Evolutionary conservation across 2,329 filamentous ascomycete species (phyloP).

Genomic region (Scopulariopsis brevicaulis): DNA sequence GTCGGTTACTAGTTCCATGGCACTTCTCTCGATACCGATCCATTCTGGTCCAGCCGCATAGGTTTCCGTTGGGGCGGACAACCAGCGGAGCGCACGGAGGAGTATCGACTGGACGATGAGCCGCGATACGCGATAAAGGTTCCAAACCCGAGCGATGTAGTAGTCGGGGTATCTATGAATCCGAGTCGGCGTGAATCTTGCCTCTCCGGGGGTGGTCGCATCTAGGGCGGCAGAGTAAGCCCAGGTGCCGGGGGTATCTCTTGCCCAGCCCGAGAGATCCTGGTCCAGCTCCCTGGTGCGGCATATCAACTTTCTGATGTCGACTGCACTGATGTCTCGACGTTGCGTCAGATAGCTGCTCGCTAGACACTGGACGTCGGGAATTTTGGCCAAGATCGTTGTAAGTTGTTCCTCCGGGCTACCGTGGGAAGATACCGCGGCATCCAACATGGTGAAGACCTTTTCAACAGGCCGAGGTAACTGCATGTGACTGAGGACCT

Average conservation of each 20-base stretch:
- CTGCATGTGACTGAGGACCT: constrained; percentile 5
- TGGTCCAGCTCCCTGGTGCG: neutral
- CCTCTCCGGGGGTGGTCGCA: neutral
- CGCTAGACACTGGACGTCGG: neutral
- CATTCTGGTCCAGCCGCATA: neutral
- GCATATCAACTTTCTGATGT: neutral
- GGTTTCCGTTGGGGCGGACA: neutral
- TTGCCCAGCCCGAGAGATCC: neutral
- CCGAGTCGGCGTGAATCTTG: constrained; percentile 2
- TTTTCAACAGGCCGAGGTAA: neutral
- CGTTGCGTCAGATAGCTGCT: neutral
- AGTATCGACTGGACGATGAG: constrained; percentile 8
- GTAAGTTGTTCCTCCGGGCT: neutral
- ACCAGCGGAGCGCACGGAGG: constrained; percentile 2
- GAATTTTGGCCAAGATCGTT: neutral
- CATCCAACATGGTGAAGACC: neutral
- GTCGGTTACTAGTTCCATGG: constrained; percentile 3
- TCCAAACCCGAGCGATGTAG: constrained; percentile 9
- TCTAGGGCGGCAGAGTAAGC: neutral
- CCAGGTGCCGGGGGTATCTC: neutral
- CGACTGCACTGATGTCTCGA: neutral
- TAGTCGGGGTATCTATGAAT: constrained; percentile 7
- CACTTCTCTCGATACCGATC: neutral
- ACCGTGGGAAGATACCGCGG: neutral
- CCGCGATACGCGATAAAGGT: constrained; percentile 8